Base-by-base conservation (phyloP, 805 yeast species). In the Cyberlindnera suaveolens region DNA sequence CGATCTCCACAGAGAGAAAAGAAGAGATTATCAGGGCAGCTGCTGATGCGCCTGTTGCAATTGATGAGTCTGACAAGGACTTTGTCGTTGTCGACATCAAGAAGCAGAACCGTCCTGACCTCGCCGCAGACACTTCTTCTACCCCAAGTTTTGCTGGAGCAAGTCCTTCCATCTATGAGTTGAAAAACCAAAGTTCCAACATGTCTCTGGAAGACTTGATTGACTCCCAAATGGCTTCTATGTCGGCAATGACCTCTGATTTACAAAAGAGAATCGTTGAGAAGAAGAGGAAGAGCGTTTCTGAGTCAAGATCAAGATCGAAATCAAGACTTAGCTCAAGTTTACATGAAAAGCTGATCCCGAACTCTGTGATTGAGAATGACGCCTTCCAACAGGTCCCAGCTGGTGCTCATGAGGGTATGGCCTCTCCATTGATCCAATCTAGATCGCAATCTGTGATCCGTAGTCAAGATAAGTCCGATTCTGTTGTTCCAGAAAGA, bases 321-420 rank as follows among this genome's bases (percentile, higher is more conserved):
- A 47, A 61, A 41, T 35, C 43, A 18, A 44, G 51, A 42, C 23
- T 42, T 17, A 38, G 19, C 11, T 38, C 43, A 5, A 43, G 40
- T 31, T 37, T 44, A 19, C 36, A 38, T 17, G 48, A 48, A 34
- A 35, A 44, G 13, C 44, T 45, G 3, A 20, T 54, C 29, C 72
- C 74, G 1, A 66, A 57, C 26, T 55, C 63, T 17, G 63, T 65
- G 17, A 54, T 62, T 38, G 72, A 67, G 18, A 53, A 56, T 20
- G 75, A 71, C 45, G 53, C 71, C 4, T 50, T 53, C 17, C 62
- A 57, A 38, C 63, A 64, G 8, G 70, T 71, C 6, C 75, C 76
- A 14, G 75, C 75, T 5, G 71, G 72, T 31, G 69, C 67, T 34
- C 61, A 67, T 37, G 74, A 70, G 42, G 75, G 74, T 17, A 43